These are phyloP conservation scores for Gentiana straminea DNA, from an alignment of 257 asterid species.

Conservation along the genomic window DNA sequence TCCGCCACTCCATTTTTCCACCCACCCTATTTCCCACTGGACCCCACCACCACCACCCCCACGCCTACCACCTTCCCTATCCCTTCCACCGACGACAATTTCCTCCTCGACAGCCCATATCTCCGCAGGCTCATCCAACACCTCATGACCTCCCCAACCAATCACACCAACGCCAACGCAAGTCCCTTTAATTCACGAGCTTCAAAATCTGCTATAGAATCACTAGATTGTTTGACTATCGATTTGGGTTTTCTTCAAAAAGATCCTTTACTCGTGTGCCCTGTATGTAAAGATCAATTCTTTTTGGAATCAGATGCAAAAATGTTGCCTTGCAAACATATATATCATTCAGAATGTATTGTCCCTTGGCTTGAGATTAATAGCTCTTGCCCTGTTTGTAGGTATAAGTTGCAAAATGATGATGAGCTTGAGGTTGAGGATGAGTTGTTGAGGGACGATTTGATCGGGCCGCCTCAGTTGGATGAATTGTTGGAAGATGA, in stretches of 20 bases:
- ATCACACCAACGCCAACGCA: constrained; percentile 16
- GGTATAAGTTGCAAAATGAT: constrained; percentile 42
- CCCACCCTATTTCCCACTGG: constrained; percentile 10
- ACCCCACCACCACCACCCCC: constrained; percentile 4
- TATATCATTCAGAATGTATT: constrained; percentile 64
- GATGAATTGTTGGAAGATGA: constrained; percentile 44
- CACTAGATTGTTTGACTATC: constrained; percentile 35
- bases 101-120: constrained; percentile 64
- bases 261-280: constrained; percentile 54
- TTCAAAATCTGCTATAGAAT: constrained; percentile 46
- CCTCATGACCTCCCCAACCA: constrained; percentile 37
- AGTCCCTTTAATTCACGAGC: constrained; percentile 40
- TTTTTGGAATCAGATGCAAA: constrained; percentile 31
- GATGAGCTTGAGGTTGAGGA: constrained; percentile 19
- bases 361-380: constrained; percentile 83
- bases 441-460: constrained; percentile 28
- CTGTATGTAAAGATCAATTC: constrained; percentile 76
- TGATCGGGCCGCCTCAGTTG: constrained; percentile 31
- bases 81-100: constrained; percentile 45
- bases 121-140: constrained; percentile 67
- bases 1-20: constrained; percentile 18
- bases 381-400: constrained; percentile 82
- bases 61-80: constrained; percentile 11
- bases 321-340: constrained; percentile 66
- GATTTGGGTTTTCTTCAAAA: constrained; percentile 26